Evolutionary conservation across 2,329 filamentous ascomycete species (phyloP), one percentile per base, ranked within the genome.

Genomic region (Rosellinia necatrix): DNA sequence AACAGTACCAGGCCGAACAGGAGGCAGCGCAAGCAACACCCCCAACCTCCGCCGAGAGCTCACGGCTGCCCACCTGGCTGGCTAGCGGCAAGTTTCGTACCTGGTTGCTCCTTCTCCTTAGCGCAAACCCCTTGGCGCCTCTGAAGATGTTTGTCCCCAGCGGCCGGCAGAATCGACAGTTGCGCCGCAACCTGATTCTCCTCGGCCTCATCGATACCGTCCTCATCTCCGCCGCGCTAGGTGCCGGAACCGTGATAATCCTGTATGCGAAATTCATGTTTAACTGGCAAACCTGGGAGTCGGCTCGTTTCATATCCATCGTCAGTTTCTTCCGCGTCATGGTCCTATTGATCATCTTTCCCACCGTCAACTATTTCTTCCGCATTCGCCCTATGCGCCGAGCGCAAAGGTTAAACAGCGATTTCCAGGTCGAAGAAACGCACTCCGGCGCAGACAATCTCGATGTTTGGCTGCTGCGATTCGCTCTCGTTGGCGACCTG

Each of bases 201-300:
- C 80, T 99, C 7, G 89, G 92, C 2, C 78, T 86, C 5, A 86
- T 92, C 52, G 94, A 97, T 69, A 90, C 88, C 22, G 85, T 91
- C 61, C 83, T 96, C 63, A 88, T 97, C 59, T 89, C 91, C 19
- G 83, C 92, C 0, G 86, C 88, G 6, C 90, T 97, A 81, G 91
- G 92, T 43, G 83, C 86, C 0, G 86, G 91, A 59, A 85, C 87
- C n/a, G 86, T 97, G 30, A 80, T 94, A 17, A 81, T 97, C 52
- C 83, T 96, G 51, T 99, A 97, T 74, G 86, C 86, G 21, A 87
- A 90, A 63, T 88, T 83, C 66, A 82, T 86, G 64, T 97, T 96
- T 69, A 79, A 82, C 50, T 97, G 94, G 94, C 83, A 84, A 43
- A 92, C 87, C 34, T 81, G 91, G 53, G 88, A 96, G 71, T 89